These are phyloP conservation scores for Vanrija pseudolonga DNA, from an alignment of 1,284 basidiomycete species.

Conservation along the genomic window DNA sequence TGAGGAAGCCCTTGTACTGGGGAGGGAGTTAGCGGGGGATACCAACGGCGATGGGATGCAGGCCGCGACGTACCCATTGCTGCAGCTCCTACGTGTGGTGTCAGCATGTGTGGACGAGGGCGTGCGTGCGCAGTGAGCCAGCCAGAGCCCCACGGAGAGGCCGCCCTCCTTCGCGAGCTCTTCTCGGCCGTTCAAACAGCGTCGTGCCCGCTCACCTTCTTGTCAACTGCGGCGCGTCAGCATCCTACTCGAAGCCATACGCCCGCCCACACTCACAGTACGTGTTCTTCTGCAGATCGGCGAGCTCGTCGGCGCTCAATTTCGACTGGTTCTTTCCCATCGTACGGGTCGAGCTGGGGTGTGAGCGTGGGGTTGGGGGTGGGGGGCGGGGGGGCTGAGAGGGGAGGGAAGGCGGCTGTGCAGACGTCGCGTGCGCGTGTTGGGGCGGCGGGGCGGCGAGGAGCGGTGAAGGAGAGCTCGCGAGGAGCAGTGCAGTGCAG, in stretches of 20 bases:
- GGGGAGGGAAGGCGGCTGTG: no score
- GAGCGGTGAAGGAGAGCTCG: no score
- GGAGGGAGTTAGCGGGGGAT: not conserved
- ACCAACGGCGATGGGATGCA: no score
- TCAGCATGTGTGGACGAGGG: constrained; percentile 2
- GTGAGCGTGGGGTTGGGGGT: not conserved
- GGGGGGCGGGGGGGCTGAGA: not conserved
- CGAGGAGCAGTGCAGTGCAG: no score
- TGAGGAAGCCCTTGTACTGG: constrained; percentile 97
- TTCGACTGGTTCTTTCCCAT: constrained; percentile 98
- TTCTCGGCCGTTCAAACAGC: no score
- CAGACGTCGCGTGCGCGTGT: no score
- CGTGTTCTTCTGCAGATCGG: constrained; percentile 95
- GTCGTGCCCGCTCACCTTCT: constrained; percentile 57
- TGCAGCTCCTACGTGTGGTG: constrained; percentile 67
- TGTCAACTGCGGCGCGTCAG: constrained; percentile 70
- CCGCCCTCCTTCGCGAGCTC: no score
- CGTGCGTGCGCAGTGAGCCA: no score
- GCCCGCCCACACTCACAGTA: constrained; percentile 75
- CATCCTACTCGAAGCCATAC: not conserved
- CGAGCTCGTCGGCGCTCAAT: constrained; percentile 88
- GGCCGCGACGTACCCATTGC: constrained; percentile 65
- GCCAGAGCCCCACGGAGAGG: no score
- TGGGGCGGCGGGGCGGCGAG: no score
- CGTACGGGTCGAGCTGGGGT: not conserved